Evolutionary conservation across 257 asterid species (phyloP), one percentile per base, ranked within the genome.

Genomic region (Lycium barbarum): DNA sequence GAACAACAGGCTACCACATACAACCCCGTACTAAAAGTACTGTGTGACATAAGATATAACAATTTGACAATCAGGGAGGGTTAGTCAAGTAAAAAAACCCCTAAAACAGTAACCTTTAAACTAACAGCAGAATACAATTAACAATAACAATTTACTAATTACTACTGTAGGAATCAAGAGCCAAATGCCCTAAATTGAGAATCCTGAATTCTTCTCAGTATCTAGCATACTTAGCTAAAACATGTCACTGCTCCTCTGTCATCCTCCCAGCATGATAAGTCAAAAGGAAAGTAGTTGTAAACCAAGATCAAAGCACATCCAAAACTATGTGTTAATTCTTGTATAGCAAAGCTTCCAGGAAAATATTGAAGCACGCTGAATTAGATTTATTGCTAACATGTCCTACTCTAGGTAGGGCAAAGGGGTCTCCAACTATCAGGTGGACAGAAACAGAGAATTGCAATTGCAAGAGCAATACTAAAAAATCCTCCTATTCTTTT

Each of bases 381-480:
- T 82, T 68, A 86, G 82, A 81, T 49, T 83, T 79, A 7, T 65
- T 67, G 84, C 88, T 79, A 73, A 59, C 79, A 53, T 80, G 67
- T 57, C 18, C 14, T 58, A 58, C 58, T 66, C 53, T 84, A 93
- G 98, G 97, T 93, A 65, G 97, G 98, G 85, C 93, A 95, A 82
- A 86, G 91, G 85, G 98, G 98, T n/a, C 89, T 92, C 84, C 98
- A 93, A 84, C 85, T 95, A 90, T 95, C 98, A 51, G 98, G 98
- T 35, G 98, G 98, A 88, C 98, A 93, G 87, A 94, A 94, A 86
- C 98, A 95, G 90, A 91, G 98, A 89, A 91, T 95, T 78, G 97
- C 97, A 82, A 95, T 95, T 90, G 97, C 98, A 85, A 87, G 98
- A 89, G 97, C 97, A 82, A 91, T 93, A 72, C 54, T 94, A 59